Evolutionary conservation across 148 eudicot species (phyloP).

Genomic region (Tetragonia tetragonoides): DNA sequence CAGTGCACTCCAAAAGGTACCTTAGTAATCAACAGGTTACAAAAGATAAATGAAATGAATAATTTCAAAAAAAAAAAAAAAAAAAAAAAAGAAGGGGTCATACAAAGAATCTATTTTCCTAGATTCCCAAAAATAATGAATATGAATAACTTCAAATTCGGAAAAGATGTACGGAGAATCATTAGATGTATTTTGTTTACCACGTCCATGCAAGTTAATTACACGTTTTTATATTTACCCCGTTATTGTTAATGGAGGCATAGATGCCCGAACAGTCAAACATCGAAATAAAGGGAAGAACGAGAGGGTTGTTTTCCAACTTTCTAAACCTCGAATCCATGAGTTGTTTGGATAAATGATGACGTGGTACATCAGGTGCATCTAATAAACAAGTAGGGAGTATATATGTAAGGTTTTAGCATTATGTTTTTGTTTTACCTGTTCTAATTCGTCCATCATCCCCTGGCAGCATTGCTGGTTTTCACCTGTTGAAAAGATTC

Average conservation of each 20-base stretch:
- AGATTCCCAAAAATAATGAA: too few species aligned
- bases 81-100: neutral
- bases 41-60: neutral
- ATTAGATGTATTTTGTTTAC: too few species aligned
- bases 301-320: too few species aligned
- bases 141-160: too few species aligned
- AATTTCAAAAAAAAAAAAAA: neutral
- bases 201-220: too few species aligned
- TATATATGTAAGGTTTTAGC: neutral
- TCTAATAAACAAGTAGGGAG: neutral
- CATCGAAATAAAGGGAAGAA: too few species aligned
- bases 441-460: slow-evolving; percentile 20
- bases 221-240: too few species aligned
- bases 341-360: neutral
- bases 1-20: slow-evolving; percentile 26
- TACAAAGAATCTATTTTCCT: too few species aligned
- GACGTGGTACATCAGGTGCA: neutral
- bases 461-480: slow-evolving; percentile 6
- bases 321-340: too few species aligned
- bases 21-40: neutral
- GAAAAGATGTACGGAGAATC: too few species aligned
- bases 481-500: neutral
- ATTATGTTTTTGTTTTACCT: neutral
- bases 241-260: too few species aligned
- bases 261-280: too few species aligned